Evolutionary conservation across 768 basidiomycete genomes (phyloP).

Genomic region (Cystoderma amianthinum): DNA sequence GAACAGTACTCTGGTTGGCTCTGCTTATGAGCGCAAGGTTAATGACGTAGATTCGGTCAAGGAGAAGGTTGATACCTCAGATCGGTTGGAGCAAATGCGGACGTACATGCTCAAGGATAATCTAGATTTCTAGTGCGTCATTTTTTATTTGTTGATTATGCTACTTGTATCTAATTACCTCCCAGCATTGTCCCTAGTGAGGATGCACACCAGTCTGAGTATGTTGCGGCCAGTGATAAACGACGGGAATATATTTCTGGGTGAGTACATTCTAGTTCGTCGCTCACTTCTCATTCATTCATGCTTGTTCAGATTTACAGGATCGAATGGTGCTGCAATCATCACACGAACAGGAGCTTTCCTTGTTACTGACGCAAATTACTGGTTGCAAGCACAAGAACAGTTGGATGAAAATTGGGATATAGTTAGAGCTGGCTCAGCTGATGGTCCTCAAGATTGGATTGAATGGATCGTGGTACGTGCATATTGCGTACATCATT

Average conservation of each 20-base stretch:
- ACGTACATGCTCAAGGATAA: conserved; percentile 60
- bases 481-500: conserved; percentile 4
- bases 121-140: conserved; percentile 70
- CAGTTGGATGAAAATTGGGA: conserved; percentile 74
- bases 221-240: conserved; percentile 70
- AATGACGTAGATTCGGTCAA: conserved; percentile 51
- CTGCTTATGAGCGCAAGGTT: conserved; percentile 63
- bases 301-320: conserved; percentile 16
- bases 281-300: conserved; percentile 2
- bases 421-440: conserved; percentile 48
- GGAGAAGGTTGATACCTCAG: conserved; percentile 49
- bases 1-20: conserved; percentile 68
- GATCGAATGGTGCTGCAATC: conserved; percentile 63
- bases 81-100: conserved; percentile 54
- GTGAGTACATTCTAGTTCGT: conserved; percentile 28
- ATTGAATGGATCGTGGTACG: conserved; percentile 69
- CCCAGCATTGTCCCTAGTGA: conserved; percentile 67
- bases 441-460: conserved; percentile 62
- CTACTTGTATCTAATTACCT: conserved; percentile 6
- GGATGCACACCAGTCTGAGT: conserved; percentile 82
- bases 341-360: conserved; percentile 63
- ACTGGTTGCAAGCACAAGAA: conserved; percentile 72
- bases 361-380: conserved; percentile 73
- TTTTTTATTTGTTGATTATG: conserved; percentile 2
- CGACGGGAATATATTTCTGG: conserved; percentile 74